A percentile compares a stretch with the other conserved stretches of the same genome.
phyloP scores from a whole-genome alignment of 139 green algal species.

The Chlorella sp. region DNA sequence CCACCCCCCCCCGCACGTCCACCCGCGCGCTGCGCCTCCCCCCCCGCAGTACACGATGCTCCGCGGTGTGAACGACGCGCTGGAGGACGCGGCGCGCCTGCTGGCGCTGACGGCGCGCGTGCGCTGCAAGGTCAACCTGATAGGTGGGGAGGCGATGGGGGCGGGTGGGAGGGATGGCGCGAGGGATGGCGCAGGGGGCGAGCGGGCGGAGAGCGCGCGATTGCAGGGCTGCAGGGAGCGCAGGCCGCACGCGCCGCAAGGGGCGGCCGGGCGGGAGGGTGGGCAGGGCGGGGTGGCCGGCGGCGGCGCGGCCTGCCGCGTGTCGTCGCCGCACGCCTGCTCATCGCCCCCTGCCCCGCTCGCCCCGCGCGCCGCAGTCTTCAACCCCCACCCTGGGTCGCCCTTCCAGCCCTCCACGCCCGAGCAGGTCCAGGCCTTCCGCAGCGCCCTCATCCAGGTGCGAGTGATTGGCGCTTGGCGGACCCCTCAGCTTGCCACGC shows the following conservation, averaged over 20 bases:
- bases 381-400: slow-evolving; percentile 80
- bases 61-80: slow-evolving; percentile 81
- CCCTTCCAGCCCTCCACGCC: slow-evolving; percentile 48
- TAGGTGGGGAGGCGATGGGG: neutral
- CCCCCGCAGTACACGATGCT: slow-evolving; percentile 96
- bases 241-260: too few relatives aligned
- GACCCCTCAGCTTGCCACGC: too few relatives aligned
- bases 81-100: slow-evolving; percentile 71
- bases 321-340: too few relatives aligned
- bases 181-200: too few relatives aligned
- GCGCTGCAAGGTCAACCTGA: slow-evolving; percentile 25
- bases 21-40: neutral
- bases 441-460: slow-evolving; percentile 44
- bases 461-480: too few relatives aligned
- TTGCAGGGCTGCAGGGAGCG: too few relatives aligned
- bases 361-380: slow-evolving; percentile 54
- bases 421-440: slow-evolving; percentile 66
- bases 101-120: slow-evolving; percentile 41
- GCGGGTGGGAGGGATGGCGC: too few relatives aligned
- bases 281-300: too few relatives aligned
- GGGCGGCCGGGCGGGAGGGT: too few relatives aligned
- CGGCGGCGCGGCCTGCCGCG: too few relatives aligned
- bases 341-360: neutral
- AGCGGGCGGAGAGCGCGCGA: too few relatives aligned
- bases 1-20: neutral